Conservation (phyloP, 768 basidiomycete genomes). For the Coprinopsis marcescibilis region DNA sequence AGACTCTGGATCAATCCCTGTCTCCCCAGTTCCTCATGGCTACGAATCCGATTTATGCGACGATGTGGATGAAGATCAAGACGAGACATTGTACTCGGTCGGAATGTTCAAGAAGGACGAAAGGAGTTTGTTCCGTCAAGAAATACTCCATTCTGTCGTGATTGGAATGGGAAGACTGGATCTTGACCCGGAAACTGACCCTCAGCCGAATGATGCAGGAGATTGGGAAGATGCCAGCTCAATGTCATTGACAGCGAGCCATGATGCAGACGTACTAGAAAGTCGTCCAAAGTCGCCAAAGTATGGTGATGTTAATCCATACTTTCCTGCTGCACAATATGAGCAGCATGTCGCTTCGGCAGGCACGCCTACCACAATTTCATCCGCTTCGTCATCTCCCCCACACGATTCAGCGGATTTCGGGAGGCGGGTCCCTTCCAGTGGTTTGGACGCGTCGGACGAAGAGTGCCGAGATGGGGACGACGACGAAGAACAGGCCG, state of each 20-base stretch:
- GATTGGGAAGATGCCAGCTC: background rate
- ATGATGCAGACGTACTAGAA: too few relatives aligned
- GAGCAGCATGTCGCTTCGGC: background rate
- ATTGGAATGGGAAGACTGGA: conserved; percentile 82
- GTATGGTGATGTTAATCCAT: conserved; percentile 36
- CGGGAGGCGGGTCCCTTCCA: too few relatives aligned
- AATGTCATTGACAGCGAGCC: too few relatives aligned
- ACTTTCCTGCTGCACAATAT: conserved; percentile 41
- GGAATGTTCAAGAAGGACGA: conserved; percentile 52
- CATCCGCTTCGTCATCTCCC: background rate
- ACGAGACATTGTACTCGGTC: conserved; percentile 22
- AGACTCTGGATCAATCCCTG: conserved; percentile 22
- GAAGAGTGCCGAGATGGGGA: too few relatives aligned
- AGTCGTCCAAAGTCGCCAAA: conserved; percentile 8
- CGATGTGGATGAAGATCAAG: conserved; percentile 30
- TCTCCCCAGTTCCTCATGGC: conserved; percentile 10
- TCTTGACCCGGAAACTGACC: conserved; percentile 25
- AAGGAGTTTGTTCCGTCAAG: conserved; percentile 65
- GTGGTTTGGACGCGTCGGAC: conserved; percentile 8
- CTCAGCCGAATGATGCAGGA: background rate
- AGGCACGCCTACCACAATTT: background rate
- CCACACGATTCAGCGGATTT: background rate
- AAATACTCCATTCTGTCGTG: conserved; percentile 81
- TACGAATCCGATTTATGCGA: conserved; percentile 3
- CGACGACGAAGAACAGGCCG: conserved; percentile 59